Evolutionary conservation across 208 protist species (phyloP), one percentile per base, ranked within the genome.

Genomic region (Leishmania major): DNA sequence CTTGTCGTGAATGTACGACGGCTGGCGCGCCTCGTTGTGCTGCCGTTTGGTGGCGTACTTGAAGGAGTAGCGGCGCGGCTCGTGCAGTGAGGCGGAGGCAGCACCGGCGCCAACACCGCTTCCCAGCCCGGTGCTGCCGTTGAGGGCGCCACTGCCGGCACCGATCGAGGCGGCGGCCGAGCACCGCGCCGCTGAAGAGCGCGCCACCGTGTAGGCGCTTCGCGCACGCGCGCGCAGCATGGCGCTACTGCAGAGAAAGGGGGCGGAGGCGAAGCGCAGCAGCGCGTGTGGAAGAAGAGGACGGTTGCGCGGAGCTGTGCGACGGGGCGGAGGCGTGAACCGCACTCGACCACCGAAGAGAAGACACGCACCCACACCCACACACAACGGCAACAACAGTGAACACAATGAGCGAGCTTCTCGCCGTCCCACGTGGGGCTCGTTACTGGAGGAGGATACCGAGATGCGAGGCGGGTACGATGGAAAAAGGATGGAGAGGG

Each of bases 1-100:
- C 83, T 97, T 97, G 57, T 97, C 93, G 84, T 97, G 92, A 37
- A 96, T 95, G 81, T 92, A 97, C 53, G 82, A 81, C 7, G 94
- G 94, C 85, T 97, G 94, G 19, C 91, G 90, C 82, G 92, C 93
- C 53, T 97, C 94, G 51, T 93, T 86, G 75, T 92, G 89, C 84
- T 97, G 94, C 43, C 82, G 70, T 84, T 95, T 94, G 35, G 80
- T 90, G 11, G 94, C 91, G 85, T 97, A 96, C 87, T 96, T 97
- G 88, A 97, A 95, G 25, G 92, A 96, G 87, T 90, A 94, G 43
- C 94, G 92, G 37, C 85, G 84, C 87, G 91, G 88, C 53, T 92
- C 81, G 47, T 83, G 72, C 70, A 93, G 76, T 6, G 77, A 10
- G 45, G 81, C 62, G 7, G 55, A 66, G 31, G 57, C 75, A 11